Conservation (phyloP, 306 rosid genomes). For the Inga oerstediana region DNA sequence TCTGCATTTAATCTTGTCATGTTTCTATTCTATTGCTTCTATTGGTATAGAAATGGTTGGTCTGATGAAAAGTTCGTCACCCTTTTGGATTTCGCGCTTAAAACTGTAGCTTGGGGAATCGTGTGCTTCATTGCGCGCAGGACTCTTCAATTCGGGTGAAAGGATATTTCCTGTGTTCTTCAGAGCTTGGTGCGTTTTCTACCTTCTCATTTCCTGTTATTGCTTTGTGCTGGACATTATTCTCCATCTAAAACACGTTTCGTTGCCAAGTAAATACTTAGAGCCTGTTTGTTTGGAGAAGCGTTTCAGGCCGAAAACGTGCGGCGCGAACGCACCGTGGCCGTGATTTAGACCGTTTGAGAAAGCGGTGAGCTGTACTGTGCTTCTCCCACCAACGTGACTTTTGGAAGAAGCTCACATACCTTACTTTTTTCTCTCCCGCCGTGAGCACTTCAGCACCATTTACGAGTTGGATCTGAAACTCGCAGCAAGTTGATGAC, state of each 20-base stretch:
- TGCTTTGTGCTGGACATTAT: conserved; percentile 36
- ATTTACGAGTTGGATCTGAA: too few species aligned
- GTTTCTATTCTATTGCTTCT: conserved; percentile 26
- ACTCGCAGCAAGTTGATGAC: too few species aligned
- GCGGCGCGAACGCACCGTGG: too few species aligned
- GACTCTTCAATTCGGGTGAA: conserved; percentile 32
- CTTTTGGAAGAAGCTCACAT: too few species aligned
- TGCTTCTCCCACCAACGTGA: too few species aligned
- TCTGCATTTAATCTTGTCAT: conserved; percentile 32
- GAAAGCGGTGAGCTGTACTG: too few species aligned
- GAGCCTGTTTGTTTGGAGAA: too few species aligned
- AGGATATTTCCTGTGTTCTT: conserved; percentile 38
- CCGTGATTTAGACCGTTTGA: too few species aligned
- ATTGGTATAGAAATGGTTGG: conserved; percentile 39
- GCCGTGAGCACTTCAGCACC: too few species aligned
- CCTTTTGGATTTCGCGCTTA: conserved; percentile 44
- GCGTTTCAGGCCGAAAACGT: too few species aligned
- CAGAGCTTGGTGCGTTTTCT: conserved; percentile 49
- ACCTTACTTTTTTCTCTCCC: too few species aligned
- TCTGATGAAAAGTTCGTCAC: conserved; percentile 41
- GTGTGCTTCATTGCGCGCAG: conserved; percentile 31
- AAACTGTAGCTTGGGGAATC: conserved; percentile 44
- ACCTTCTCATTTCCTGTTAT: conserved; percentile 36
- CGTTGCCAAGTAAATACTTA: conserved; percentile 20
- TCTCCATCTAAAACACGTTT: conserved; percentile 24